Base-by-base conservation (phyloP, 306 rosid species). In the Gleditsia sinensis region DNA sequence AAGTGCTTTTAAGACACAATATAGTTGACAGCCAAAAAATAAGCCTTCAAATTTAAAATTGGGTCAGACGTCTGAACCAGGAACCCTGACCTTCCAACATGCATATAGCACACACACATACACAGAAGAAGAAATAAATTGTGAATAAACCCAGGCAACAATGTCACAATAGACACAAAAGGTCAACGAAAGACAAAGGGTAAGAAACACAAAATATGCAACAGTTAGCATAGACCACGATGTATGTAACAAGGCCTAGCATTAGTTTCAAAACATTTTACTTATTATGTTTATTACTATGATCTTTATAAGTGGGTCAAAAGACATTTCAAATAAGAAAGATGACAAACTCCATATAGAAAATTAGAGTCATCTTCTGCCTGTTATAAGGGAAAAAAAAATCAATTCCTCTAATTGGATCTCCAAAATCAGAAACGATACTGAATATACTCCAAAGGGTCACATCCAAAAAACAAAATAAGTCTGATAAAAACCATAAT, bases 51-150 rank as follows among this genome's bases (percentile, higher is more conserved):
- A 42, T 32, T 32, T 12, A 46, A 78, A 51, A 53, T 40, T 0
- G 24, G 57, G n/a, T 17, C 59, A 62, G 9, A 36, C 53, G 53
- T 55, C 58, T 45, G 48, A 77, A 54, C n/a, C 72, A 61, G 51
- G 72, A 34, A 43, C 54, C 16, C 45, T 32, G 55, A 25, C 27
- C 20, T 14, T 3, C 2, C 25, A 32, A 17, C 6, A 33, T 2
- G 66, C 25, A 59, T 32, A 59, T 32, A 12, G 19, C 10, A 9
- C 4, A 17, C 6, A 17, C 11, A n/a, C 25, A 17, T 8, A 59
- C 42, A 60, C n/a, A n/a, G n/a, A n/a, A 9, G 10, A 33, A 7
- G 10, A 11, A 39, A 39, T n/a, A n/a, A n/a, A n/a, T n/a, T n/a
- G n/a, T n/a, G n/a, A n/a, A n/a, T n/a, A n/a, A n/a, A n/a, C n/a